phyloP scores from a whole-genome alignment of 2,329 filamentous ascomycete species.

The Leptographium flavum region DNA sequence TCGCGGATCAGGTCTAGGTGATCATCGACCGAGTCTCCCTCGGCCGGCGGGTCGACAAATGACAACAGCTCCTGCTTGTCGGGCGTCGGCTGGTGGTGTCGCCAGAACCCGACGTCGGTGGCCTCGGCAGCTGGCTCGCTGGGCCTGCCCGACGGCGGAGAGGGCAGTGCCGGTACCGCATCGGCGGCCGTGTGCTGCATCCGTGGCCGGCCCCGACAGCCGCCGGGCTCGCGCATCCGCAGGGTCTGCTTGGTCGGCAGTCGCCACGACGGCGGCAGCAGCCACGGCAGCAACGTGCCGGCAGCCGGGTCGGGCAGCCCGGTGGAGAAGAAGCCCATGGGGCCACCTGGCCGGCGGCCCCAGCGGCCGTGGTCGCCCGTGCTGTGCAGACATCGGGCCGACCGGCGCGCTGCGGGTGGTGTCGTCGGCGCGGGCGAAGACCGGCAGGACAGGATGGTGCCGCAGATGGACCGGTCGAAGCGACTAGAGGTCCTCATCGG shows the following conservation, averaged over 20 bases:
- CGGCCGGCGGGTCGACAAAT: conserved; percentile 35
- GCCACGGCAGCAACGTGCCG: conserved; percentile 9
- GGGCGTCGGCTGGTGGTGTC: conserved; percentile 1
- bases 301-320: conserved; percentile 7
- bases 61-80: conserved; percentile 33
- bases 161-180: neutral
- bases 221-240: neutral
- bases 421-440: conserved; percentile 12
- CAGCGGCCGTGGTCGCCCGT: neutral
- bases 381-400: conserved; percentile 4
- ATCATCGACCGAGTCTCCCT: conserved; percentile 34
- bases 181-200: neutral
- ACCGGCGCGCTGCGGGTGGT: neutral
- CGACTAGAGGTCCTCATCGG: conserved; percentile 46
- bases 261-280: conserved; percentile 7
- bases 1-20: conserved; percentile 37
- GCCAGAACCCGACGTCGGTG: conserved; percentile 1
- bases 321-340: neutral
- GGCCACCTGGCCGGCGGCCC: neutral
- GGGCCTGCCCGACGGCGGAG: too few relatives aligned
- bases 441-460: conserved; percentile 36
- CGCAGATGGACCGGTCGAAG: conserved; percentile 46
- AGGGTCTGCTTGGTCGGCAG: neutral
- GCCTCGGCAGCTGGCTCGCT: neutral
- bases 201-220: neutral